Evolutionary conservation across 2,329 filamentous ascomycete genomes (phyloP).

Genomic region (Verticillium alfalfae): DNA sequence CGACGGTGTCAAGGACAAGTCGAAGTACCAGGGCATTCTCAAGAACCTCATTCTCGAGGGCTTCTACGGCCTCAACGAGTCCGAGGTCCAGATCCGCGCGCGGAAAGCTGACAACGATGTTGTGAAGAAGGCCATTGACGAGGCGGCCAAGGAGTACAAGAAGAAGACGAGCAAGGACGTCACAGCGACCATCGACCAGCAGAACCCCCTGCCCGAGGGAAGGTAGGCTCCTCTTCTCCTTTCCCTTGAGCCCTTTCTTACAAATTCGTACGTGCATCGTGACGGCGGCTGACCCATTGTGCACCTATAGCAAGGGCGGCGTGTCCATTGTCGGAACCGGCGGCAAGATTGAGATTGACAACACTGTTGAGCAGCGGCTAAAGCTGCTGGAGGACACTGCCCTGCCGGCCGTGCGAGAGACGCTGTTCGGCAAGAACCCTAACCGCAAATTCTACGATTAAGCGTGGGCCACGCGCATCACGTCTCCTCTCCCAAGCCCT

Average conservation of each 20-base stretch:
- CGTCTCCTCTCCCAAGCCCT: neutral
- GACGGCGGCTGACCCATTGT: neutral
- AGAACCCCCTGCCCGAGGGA: slow-evolving; percentile 71
- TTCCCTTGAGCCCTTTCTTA: neutral
- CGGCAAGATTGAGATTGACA: slow-evolving; percentile 98
- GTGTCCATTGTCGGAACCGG: slow-evolving; percentile 71
- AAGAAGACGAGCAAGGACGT: slow-evolving; percentile 66
- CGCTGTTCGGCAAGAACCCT: slow-evolving; percentile 87
- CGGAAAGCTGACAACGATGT: slow-evolving; percentile 73
- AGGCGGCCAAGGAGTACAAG: slow-evolving; percentile 79
- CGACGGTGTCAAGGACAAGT: slow-evolving; percentile 59
- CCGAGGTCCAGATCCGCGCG: slow-evolving; percentile 66
- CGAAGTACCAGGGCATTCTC: slow-evolving; percentile 69
- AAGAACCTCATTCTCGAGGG: slow-evolving; percentile 84
- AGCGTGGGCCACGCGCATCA: slow-evolving; percentile 11
- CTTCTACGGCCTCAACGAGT: slow-evolving; percentile 81
- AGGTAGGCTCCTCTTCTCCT: slow-evolving; percentile 57
- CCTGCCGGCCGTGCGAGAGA: slow-evolving; percentile 76
- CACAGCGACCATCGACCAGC: slow-evolving; percentile 68
- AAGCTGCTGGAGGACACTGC: slow-evolving; percentile 78
- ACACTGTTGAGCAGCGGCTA: slow-evolving; percentile 91
- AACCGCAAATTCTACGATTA: slow-evolving; percentile 96
- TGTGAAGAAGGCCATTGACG: slow-evolving; percentile 72
- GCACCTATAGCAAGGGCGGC: slow-evolving; percentile 66
- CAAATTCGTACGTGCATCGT: neutral